These are phyloP conservation scores for Crithidia sp. DNA, from an alignment of 208 protist species.

Conservation along the genomic window DNA sequence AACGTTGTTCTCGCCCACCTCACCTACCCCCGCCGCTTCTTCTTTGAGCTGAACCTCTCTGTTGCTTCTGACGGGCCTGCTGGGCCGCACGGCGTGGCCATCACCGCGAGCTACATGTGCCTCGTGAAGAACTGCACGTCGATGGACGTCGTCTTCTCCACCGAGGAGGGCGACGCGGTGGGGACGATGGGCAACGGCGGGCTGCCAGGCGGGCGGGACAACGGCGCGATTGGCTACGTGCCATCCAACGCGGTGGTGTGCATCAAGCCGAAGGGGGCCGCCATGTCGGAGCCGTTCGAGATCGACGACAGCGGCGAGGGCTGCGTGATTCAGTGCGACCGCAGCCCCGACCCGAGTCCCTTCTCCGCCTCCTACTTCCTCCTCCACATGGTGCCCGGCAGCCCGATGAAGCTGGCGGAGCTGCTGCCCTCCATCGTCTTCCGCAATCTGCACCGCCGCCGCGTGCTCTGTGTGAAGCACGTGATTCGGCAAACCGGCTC, in stretches of 20 bases:
- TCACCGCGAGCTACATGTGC: slow-evolving; percentile 26
- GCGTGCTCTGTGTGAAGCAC: slow-evolving; percentile 34
- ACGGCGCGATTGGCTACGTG: slow-evolving; percentile 29
- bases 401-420: slow-evolving; percentile 19
- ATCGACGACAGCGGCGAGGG: slow-evolving; percentile 32
- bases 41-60: slow-evolving; percentile 31
- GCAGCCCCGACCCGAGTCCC: slow-evolving; percentile 10
- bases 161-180: slow-evolving; percentile 24
- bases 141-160: slow-evolving; percentile 34
- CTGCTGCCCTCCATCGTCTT: slow-evolving; percentile 36
- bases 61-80: slow-evolving; percentile 24
- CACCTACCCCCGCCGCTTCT: slow-evolving; percentile 25
- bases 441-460: slow-evolving; percentile 25
- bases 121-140: slow-evolving; percentile 38
- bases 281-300: slow-evolving; percentile 36
- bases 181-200: slow-evolving; percentile 30
- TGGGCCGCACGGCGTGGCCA: slow-evolving; percentile 20
- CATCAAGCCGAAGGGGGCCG: slow-evolving; percentile 27
- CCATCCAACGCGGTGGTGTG: slow-evolving; percentile 25
- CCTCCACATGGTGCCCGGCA: slow-evolving; percentile 14
- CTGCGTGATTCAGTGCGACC: slow-evolving; percentile 34
- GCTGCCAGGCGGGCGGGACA: slow-evolving; percentile 9
- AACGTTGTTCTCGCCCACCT: slow-evolving; percentile 25
- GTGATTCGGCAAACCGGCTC: slow-evolving; percentile 22
- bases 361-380: slow-evolving; percentile 29